These are phyloP conservation scores for Tephrocybe sp. DNA, from an alignment of 768 basidiomycete species.

Conservation along the genomic window DNA sequence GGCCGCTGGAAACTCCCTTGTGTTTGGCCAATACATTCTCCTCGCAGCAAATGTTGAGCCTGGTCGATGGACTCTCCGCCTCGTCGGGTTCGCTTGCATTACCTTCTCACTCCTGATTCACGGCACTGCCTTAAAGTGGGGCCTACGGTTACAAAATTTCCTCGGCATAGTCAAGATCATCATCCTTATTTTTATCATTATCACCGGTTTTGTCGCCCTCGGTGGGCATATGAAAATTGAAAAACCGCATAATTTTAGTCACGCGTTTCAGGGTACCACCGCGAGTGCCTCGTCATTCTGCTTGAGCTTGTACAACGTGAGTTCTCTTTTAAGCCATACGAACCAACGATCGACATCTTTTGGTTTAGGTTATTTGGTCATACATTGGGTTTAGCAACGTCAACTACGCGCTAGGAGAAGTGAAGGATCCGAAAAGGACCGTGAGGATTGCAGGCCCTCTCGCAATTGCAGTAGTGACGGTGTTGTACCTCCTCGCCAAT, in stretches of 20 bases:
- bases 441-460: conserved; percentile 63
- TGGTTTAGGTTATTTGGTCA: conserved; percentile 37
- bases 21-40: conserved; percentile 58
- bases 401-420: conserved; percentile 67
- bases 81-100: conserved; percentile 36
- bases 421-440: conserved; percentile 59
- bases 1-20: conserved; percentile 46
- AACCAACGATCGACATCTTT: conserved; percentile 16
- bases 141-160: conserved; percentile 61
- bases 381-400: conserved; percentile 67
- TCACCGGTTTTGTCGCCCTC: conserved; percentile 49
- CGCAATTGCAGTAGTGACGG: conserved; percentile 53
- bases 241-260: conserved; percentile 33
- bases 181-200: conserved; percentile 45
- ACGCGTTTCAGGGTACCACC: conserved; percentile 43
- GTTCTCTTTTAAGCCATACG: conserved; percentile 46
- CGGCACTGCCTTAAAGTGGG: conserved; percentile 49
- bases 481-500: conserved; percentile 61
- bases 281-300: conserved; percentile 49
- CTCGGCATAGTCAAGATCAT: conserved; percentile 59
- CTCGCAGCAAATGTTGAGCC: conserved; percentile 33
- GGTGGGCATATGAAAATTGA: conserved; percentile 31
- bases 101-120: conserved; percentile 37
- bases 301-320: conserved; percentile 20
- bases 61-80: conserved; percentile 29